Evolutionary conservation across 2,329 filamentous ascomycete genomes (phyloP), one percentile per base, ranked within the genome.

Genomic region (Alternaria sp.): DNA sequence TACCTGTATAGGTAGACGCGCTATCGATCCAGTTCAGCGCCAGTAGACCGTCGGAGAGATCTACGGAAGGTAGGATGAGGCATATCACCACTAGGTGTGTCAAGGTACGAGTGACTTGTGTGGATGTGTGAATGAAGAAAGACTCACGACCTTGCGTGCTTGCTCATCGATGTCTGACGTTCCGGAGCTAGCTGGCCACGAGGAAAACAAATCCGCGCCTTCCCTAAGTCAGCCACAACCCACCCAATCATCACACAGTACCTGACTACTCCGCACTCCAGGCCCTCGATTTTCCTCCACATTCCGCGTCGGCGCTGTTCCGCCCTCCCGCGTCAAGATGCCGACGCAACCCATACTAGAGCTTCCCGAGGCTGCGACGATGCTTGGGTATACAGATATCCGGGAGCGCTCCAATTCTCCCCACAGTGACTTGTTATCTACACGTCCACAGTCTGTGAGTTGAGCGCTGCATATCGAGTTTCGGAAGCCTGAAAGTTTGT

Each of bases 261-360:
- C 23, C 13, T 25, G 19, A 21, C 49, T 6, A 61, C 61, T 65
- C 64, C 64, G 57, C 61, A 45, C 26, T 53, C 53, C 59, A 49
- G 50, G 36, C 47, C 49, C 56, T 62, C 47, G 44, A 51, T 40
- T 61, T 62, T 55, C 61, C 66, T 61, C 63, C 66, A 68, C 57
- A 62, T 66, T 68, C 66, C 66, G 66, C 58, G 49, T 47, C 57
- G 61, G 61, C 58, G 23, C 58, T 36, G 50, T 66, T 62, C 63
- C 63, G 63, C 50, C 26, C 23, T 62, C 26, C 57, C 51, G 63
- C 43, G 32, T 51, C 15, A 13, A 50, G 46, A 46, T 61, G 58
- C 66, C 64, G 66, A 67, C 57, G 59, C 61, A 68, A 68, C 59
- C 66, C 66, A 62, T 62, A 57, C 52, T 65, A 62, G 53, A 47